A percentile compares a stretch with the other conserved stretches of the same genome.
These are phyloP conservation scores for Nannochloropsis gaditana DNA, from an alignment of 108 stramenopile species.

Conservation along the genomic window DNA sequence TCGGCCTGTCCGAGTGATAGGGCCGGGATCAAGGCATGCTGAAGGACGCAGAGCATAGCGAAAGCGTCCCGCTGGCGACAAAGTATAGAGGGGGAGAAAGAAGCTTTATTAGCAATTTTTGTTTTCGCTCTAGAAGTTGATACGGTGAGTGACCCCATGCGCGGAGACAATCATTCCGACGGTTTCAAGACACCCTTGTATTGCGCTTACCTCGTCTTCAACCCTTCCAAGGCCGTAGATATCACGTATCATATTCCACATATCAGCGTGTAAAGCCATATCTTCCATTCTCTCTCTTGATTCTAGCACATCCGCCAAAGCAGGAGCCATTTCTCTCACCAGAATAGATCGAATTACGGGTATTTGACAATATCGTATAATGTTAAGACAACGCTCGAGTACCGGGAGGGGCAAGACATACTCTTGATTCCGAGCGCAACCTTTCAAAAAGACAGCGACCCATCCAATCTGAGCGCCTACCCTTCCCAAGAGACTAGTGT, in stretches of 20 bases:
- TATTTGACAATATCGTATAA: too few relatives aligned
- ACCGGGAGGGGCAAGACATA: neutral
- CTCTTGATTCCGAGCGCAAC: neutral
- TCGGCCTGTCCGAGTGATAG: neutral
- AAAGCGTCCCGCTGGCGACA: neutral
- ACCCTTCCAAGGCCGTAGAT: too few relatives aligned
- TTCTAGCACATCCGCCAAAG: neutral
- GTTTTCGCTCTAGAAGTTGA: too few relatives aligned
- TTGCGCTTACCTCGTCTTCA: too few relatives aligned
- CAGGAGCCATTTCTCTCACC: neutral
- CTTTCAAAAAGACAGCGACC: neutral
- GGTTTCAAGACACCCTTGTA: too few relatives aligned
- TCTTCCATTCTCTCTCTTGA: neutral
- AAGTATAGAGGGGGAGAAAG: neutral
- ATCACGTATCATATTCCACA: too few relatives aligned
- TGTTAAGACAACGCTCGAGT: neutral
- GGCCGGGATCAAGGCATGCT: neutral
- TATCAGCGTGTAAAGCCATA: too few relatives aligned
- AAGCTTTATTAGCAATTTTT: neutral
- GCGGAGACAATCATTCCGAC: too few relatives aligned
- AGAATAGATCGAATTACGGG: neutral
- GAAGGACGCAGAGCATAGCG: neutral
- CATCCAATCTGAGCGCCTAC: constrained; percentile 11
- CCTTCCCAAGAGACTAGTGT: neutral
- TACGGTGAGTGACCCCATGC: too few relatives aligned